Conservation (phyloP, 1,139 yeast genomes). For the Casaregolazyma lundiana region DNA sequence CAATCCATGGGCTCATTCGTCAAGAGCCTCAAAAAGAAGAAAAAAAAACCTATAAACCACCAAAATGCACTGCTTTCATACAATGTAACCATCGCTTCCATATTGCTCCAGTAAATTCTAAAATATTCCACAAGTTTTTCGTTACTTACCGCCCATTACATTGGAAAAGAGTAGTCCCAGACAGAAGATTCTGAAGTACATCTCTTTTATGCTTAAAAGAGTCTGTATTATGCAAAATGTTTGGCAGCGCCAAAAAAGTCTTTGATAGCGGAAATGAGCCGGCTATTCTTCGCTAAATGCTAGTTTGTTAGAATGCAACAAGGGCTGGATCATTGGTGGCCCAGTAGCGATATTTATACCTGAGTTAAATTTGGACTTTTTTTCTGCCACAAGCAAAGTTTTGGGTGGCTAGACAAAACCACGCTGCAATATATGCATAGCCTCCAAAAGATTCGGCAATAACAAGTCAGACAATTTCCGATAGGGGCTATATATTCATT, state of each 20-base stretch:
- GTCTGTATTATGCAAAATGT: neutral
- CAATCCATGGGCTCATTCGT: neutral
- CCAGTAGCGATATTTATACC: neutral
- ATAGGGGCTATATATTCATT: too few relatives aligned
- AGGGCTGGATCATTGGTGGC: neutral
- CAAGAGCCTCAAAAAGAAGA: too few relatives aligned
- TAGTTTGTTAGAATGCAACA: too few relatives aligned
- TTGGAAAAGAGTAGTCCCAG: neutral
- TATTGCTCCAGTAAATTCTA: too few relatives aligned
- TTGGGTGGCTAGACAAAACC: conserved; percentile 1
- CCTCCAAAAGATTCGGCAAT: neutral
- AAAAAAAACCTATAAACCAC: too few relatives aligned
- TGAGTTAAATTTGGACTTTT: neutral
- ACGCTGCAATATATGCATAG: neutral
- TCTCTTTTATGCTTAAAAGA: neutral
- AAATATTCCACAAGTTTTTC: neutral
- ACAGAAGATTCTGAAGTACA: neutral
- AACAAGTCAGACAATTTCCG: neutral
- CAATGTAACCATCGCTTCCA: too few relatives aligned
- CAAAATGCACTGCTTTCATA: too few relatives aligned
- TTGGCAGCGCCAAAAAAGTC: too few relatives aligned
- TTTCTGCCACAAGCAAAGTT: neutral
- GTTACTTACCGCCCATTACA: neutral
- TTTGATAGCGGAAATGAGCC: too few relatives aligned
- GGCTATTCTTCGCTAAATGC: too few relatives aligned